Evolutionary conservation across 177 flowering plant genomes (phyloP).

Genomic region (Vitis hybrid): DNA sequence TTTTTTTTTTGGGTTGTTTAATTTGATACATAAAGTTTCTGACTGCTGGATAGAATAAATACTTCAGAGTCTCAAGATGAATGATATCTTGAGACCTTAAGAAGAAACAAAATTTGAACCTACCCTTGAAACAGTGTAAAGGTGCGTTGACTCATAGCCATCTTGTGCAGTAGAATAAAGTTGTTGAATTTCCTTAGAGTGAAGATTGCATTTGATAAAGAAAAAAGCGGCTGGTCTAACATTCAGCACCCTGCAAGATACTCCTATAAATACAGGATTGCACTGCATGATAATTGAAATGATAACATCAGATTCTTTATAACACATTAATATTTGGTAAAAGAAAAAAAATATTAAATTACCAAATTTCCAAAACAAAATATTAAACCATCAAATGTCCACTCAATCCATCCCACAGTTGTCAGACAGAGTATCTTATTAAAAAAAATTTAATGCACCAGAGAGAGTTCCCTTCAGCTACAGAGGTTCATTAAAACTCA

Average conservation of each 20-base stretch:
- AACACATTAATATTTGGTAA: background rate
- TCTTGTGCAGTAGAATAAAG: conserved; percentile 79
- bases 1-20: too few relatives aligned
- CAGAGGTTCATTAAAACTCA: too few relatives aligned
- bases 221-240: conserved; percentile 93
- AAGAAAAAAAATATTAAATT: background rate
- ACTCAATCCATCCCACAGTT: background rate
- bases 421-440: background rate
- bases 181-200: conserved; percentile 65
- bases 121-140: conserved; percentile 67
- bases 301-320: conserved; percentile 10
- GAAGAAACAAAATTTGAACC: conserved; percentile 24
- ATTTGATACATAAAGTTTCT: too few relatives aligned
- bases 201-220: conserved; percentile 74
- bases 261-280: conserved; percentile 71
- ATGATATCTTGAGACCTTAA: background rate
- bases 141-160: conserved; percentile 89
- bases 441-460: background rate
- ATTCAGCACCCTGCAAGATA: conserved; percentile 78
- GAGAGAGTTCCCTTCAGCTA: background rate
- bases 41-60: background rate
- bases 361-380: background rate
- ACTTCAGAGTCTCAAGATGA: background rate
- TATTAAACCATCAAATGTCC: background rate
- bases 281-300: conserved; percentile 41